Conservation (phyloP, 805 yeast genomes). For the Saccharomyces paradoxus region DNA sequence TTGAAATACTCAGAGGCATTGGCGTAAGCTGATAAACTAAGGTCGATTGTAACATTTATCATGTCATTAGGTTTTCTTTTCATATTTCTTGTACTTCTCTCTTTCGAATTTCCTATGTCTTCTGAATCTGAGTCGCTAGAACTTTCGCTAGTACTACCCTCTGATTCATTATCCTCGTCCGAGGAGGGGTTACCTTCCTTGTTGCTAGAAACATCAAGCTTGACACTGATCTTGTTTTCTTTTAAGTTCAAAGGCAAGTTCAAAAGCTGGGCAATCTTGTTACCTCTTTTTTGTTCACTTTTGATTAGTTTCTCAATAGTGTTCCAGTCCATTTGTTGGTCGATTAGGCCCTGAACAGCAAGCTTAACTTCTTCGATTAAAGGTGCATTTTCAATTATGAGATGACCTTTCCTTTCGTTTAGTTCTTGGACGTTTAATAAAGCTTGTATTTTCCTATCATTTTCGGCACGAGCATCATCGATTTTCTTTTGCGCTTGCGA, state of each 20-base stretch:
- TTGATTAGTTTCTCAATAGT: conserved; percentile 70
- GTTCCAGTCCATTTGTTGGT: conserved; percentile 91
- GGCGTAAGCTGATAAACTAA: conserved; percentile 72
- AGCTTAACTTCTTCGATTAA: conserved; percentile 62
- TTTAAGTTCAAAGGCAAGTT: conserved; percentile 60
- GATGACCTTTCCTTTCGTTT: conserved; percentile 62
- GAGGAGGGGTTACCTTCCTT: conserved; percentile 22
- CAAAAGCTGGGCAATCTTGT: conserved; percentile 54
- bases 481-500: conserved; percentile 66
- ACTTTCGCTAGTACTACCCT: conserved; percentile 7
- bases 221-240: conserved; percentile 55
- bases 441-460: conserved; percentile 58
- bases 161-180: conserved; percentile 17
- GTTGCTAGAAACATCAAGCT: conserved; percentile 34
- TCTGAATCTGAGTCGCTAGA: conserved; percentile 3
- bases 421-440: conserved; percentile 53
- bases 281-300: conserved; percentile 60
- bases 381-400: conserved; percentile 61
- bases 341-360: conserved; percentile 57
- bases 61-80: conserved; percentile 10
- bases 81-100: conserved; percentile 7
- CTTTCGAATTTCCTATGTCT: conserved; percentile 10
- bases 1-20: conserved; percentile 80
- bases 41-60: conserved; percentile 55
- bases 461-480: conserved; percentile 66